Evolutionary conservation across 2,329 filamentous ascomycete species (phyloP).

Genomic region (Botryosphaeria agaves): DNA sequence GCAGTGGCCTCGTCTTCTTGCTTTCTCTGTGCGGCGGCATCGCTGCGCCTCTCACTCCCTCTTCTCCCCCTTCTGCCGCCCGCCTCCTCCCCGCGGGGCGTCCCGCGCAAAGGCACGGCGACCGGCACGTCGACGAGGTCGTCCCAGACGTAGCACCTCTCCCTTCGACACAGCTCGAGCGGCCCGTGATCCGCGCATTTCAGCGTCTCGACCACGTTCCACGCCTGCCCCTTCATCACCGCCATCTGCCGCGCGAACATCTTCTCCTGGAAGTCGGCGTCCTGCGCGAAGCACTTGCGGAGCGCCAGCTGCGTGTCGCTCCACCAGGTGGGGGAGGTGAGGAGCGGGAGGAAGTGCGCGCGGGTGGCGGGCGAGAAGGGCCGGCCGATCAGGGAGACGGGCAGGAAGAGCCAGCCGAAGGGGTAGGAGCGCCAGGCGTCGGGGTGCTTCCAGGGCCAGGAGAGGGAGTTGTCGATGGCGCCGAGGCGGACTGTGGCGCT

Average conservation of each 20-base stretch:
- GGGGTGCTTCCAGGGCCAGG: conserved; percentile 98
- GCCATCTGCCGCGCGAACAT: conserved; percentile 99
- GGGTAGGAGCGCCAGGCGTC: conserved; percentile 90
- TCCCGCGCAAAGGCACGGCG: conserved; percentile 75
- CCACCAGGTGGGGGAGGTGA: conserved; percentile 96
- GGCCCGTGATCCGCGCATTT: conserved; percentile 88
- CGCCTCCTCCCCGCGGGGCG: conserved; percentile 72
- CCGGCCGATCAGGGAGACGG: conserved; percentile 86
- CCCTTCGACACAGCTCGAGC: conserved; percentile 75
- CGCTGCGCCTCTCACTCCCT: too few relatives aligned
- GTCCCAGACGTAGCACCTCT: conserved; percentile 93
- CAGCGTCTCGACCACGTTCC: conserved; percentile 96
- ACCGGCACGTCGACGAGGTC: conserved; percentile 92
- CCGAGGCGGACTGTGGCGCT: conserved; percentile 66
- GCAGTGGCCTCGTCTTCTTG: conserved; percentile 16
- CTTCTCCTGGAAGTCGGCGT: conserved; percentile 91
- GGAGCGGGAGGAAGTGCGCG: conserved; percentile 85
- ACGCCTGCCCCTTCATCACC: conserved; percentile 98
- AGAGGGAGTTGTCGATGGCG: conserved; percentile 93
- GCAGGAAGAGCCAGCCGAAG: conserved; percentile 95
- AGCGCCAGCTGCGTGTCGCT: conserved; percentile 78
- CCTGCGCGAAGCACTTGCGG: conserved; percentile 74
- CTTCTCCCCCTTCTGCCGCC: too few relatives aligned
- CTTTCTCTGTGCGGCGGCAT: too few relatives aligned
- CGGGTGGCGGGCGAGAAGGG: conserved; percentile 90